Percentiles rank a stretch among this genome's conserved stretches.
These are phyloP conservation scores for Backusella australiensis DNA, from an alignment of 192 early-diverging fungal species.

Conservation along the genomic window DNA sequence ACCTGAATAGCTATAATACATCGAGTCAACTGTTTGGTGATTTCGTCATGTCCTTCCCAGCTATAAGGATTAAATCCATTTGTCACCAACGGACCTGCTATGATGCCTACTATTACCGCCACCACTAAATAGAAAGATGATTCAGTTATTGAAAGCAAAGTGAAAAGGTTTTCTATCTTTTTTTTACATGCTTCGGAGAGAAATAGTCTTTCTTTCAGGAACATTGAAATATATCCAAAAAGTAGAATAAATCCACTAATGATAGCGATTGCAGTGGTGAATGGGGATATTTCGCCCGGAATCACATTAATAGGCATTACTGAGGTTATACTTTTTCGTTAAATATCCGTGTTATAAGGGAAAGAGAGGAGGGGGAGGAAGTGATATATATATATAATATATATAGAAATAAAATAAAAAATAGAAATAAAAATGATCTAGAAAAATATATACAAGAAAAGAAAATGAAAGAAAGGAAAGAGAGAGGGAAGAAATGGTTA, in stretches of 20 bases:
- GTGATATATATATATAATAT: background rate
- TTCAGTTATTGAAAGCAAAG: background rate
- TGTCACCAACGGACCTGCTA: conserved; percentile 74
- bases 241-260: conserved; percentile 69
- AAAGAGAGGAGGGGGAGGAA: background rate
- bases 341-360: background rate
- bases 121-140: conserved; percentile 51
- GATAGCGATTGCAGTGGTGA: conserved; percentile 50
- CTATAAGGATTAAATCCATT: conserved; percentile 67
- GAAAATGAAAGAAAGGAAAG: background rate
- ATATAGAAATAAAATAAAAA: background rate
- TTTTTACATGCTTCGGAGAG: conserved; percentile 72
- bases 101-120: conserved; percentile 79
- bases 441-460: conserved; percentile 1
- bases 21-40: conserved; percentile 72
- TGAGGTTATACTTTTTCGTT: background rate
- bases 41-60: conserved; percentile 50
- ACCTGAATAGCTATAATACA: conserved; percentile 82
- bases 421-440: background rate
- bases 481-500: background rate
- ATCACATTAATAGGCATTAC: conserved; percentile 24
- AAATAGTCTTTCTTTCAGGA: conserved; percentile 70
- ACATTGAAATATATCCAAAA: conserved; percentile 68
- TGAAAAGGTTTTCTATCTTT: background rate
- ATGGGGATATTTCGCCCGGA: conserved; percentile 39